Conservation (phyloP, 2,329 filamentous ascomycete genomes). For the Sarocladiaceae sp. region DNA sequence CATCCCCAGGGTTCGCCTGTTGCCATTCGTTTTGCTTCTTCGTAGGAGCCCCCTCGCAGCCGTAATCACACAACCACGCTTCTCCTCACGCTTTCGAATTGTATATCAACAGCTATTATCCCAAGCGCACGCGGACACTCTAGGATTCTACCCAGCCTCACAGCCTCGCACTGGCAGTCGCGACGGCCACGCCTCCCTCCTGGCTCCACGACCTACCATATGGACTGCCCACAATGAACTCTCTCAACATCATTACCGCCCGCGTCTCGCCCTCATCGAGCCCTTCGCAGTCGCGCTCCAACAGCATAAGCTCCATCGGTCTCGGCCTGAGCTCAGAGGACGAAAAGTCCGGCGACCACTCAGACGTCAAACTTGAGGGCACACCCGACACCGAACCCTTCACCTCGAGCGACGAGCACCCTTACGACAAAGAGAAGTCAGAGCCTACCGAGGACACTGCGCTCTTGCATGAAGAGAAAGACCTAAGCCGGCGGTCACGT, state of each 20-base stretch:
- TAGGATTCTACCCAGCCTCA: background rate
- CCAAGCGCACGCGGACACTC: background rate
- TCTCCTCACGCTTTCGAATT: background rate
- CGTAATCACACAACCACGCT: background rate
- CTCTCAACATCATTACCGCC: conserved; percentile 86
- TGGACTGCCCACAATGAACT: conserved; percentile 75
- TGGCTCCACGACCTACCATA: conserved; percentile 24
- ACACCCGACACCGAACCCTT: conserved; percentile 25
- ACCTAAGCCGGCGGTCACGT: conserved; percentile 28
- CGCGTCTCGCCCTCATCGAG: conserved; percentile 62
- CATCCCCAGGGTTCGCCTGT: background rate
- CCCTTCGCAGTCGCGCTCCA: conserved; percentile 51
- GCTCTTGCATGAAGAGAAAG: conserved; percentile 37
- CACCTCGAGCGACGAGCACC: conserved; percentile 26
- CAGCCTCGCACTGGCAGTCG: background rate
- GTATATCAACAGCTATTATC: background rate
- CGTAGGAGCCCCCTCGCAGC: background rate
- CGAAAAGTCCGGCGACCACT: conserved; percentile 25
- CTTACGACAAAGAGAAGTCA: conserved; percentile 29
- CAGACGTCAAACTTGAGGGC: conserved; percentile 25
- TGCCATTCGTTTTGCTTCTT: conserved; percentile 8
- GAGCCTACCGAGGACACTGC: conserved; percentile 58
- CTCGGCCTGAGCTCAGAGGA: conserved; percentile 38
- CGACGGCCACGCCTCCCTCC: background rate
- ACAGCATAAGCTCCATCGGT: conserved; percentile 50